A percentile compares a stretch with the other conserved stretches of the same genome.
These are phyloP conservation scores for Prunus mongolica DNA, from an alignment of 306 rosid species.

Conservation along the genomic window DNA sequence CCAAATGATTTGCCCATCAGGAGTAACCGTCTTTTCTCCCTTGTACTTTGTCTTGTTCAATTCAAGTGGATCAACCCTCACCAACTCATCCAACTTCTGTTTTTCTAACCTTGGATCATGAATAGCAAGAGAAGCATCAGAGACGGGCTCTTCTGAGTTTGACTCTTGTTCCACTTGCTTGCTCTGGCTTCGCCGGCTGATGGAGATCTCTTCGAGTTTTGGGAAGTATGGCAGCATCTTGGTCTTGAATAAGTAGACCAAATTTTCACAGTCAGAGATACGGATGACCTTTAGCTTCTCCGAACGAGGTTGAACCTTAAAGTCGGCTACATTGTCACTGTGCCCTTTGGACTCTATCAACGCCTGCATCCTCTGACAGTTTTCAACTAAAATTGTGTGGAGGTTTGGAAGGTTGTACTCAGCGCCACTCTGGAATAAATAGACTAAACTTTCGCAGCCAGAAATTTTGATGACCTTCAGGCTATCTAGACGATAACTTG, in stretches of 20 bases:
- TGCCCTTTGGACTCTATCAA: not conserved
- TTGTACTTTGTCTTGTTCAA: not conserved
- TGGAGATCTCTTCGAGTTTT: not conserved
- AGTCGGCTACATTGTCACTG: not conserved
- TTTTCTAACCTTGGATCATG: not conserved
- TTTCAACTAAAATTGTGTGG: not conserved
- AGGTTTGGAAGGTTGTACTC: not conserved
- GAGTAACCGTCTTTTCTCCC: not conserved
- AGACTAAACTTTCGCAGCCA: not conserved
- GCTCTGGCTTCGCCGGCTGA: not conserved
- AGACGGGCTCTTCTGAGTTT: no score
- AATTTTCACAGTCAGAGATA: not conserved
- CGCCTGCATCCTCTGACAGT: not conserved
- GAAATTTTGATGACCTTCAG: not conserved
- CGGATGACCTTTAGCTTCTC: not conserved
- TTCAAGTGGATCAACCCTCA: not conserved
- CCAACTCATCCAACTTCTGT: not conserved
- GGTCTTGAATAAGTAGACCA: not conserved
- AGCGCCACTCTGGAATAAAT: not conserved
- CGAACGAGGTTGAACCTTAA: not conserved
- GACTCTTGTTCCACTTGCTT: not conserved
- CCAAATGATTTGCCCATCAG: not conserved
- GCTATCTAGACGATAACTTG: not conserved
- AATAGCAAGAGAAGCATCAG: no score
- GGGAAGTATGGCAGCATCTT: not conserved